Evolutionary conservation across 2,329 filamentous ascomycete genomes (phyloP), one percentile per base, ranked within the genome.

Genomic region (Penicillium sp.): DNA sequence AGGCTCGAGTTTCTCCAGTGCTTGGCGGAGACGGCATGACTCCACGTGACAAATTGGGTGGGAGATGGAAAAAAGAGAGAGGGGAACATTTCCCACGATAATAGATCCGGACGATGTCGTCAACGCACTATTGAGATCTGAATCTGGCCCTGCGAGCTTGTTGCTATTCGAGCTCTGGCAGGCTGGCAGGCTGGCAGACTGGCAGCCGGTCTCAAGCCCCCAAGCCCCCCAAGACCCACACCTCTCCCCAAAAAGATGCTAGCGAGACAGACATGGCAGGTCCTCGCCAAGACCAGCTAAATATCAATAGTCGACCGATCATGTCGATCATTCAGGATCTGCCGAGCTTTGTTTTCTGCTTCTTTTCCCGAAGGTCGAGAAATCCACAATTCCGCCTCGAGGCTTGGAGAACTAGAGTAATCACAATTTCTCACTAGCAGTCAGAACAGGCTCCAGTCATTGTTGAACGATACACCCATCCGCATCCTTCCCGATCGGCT

Each of bases 271-370:
- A 67, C 60, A 67, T 71, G 69, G 68, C 68, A 68, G 67, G 22
- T n/a, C 65, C 64, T 6, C 65, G 74, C 73, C 73, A 75, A 73
- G 71, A 55, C 65, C 64, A 65, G 69, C 74, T 72, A 70, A 75
- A 75, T 69, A 72, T 71, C 75, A 77, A 77, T 77, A 77, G 75
- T 77, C 66, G 61, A 72, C 72, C 71, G 73, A 76, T 76, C 74
- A 68, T 62, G 74, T 75, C 74, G 74, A 76, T 77, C 75, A 69
- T 61, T 62, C 59, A 65, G 72, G 72, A 74, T 73, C 71, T 69
- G 62, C 70, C 64, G 64, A 68, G 63, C 63, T 67, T 68, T 70
- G 62, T 67, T 62, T 68, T 56, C 58, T 55, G 30, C 50, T 59
- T 53, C 64, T 59, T 63, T 60, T 53, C 42, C 50, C 60, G 54